Evolutionary conservation across 768 basidiomycete species (phyloP).

Genomic region (Rhodotorula toruloides): DNA sequence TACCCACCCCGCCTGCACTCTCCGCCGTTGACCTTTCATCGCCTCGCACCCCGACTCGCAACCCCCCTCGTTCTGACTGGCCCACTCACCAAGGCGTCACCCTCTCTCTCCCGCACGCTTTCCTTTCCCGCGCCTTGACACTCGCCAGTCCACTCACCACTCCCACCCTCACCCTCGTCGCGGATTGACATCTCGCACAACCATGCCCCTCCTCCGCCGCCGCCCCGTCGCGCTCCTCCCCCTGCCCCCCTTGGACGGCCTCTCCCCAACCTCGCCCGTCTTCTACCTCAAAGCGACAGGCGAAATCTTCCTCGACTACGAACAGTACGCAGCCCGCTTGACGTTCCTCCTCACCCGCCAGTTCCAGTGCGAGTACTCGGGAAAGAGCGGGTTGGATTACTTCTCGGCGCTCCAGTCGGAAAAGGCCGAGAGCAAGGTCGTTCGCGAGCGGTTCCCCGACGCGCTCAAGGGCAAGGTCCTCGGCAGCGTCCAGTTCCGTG

Average conservation of each 20-base stretch:
- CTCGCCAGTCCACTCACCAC: not conserved
- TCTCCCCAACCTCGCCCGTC: slow-evolving; percentile 61
- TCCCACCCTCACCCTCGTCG: not conserved
- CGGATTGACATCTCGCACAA: too few relatives aligned
- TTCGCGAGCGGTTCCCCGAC: slow-evolving; percentile 88
- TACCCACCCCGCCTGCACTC: too few relatives aligned
- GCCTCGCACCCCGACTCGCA: not conserved
- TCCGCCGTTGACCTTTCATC: too few relatives aligned
- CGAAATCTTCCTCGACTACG: slow-evolving; percentile 94
- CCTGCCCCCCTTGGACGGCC: slow-evolving; percentile 42
- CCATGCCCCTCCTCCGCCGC: slow-evolving; percentile 46
- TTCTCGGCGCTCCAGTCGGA: slow-evolving; percentile 91
- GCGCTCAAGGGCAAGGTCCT: slow-evolving; percentile 87
- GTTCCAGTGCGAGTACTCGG: slow-evolving; percentile 95
- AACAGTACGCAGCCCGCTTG: slow-evolving; percentile 83
- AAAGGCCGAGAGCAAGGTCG: slow-evolving; percentile 74
- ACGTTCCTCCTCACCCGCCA: slow-evolving; percentile 89
- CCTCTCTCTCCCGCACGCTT: not conserved
- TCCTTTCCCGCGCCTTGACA: too few relatives aligned
- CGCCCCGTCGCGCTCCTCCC: slow-evolving; percentile 45
- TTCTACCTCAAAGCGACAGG: slow-evolving; percentile 91
- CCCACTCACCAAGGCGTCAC: not conserved
- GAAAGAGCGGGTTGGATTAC: slow-evolving; percentile 87
- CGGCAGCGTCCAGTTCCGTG: slow-evolving; percentile 93
- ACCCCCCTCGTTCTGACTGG: not conserved